These are phyloP conservation scores for Aspergillus campestris DNA, from an alignment of 495 filamentous ascomycete species.

Conservation along the genomic window DNA sequence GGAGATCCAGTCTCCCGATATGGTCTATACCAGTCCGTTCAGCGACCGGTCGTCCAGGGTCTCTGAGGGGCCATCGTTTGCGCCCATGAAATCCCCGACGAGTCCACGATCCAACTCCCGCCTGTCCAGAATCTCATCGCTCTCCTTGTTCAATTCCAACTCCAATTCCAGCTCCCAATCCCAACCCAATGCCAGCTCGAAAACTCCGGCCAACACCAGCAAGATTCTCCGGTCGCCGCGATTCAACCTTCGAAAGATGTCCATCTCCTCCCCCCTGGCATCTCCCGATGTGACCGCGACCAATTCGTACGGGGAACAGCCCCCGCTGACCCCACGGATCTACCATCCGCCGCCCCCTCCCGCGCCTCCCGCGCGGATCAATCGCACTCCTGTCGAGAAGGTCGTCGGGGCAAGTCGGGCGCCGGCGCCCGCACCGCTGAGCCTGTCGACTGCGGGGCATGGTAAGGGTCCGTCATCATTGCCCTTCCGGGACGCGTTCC, in stretches of 20 bases:
- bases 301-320: conserved; percentile 38
- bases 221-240: conserved; percentile 42
- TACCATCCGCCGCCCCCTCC: conserved; percentile 47
- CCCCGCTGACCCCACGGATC: conserved; percentile 48
- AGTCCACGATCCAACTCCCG: conserved; percentile 29
- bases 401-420: conserved; percentile 9
- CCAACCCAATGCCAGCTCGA: conserved; percentile 29
- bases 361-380: conserved; percentile 1
- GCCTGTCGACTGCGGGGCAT: conserved; percentile 23
- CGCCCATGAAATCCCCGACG: conserved; percentile 16
- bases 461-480: conserved; percentile 31
- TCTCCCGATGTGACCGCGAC: conserved; percentile 36
- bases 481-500: conserved; percentile 50
- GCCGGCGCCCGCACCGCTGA: conserved; percentile 29
- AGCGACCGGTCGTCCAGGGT: conserved; percentile 22
- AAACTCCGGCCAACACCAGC: conserved; percentile 43
- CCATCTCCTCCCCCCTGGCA: conserved; percentile 50
- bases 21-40: conserved; percentile 30
- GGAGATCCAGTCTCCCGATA: conserved; percentile 27
- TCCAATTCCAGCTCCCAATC: not conserved
- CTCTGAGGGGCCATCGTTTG: conserved; percentile 11
- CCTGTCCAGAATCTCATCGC: conserved; percentile 39
- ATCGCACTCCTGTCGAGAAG: conserved; percentile 14
- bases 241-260: conserved; percentile 42
- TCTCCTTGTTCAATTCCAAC: conserved; percentile 44